Evolutionary conservation across 1,284 basidiomycete species (phyloP), one percentile per base, ranked within the genome.

Genomic region (Prillingera fragicola): DNA sequence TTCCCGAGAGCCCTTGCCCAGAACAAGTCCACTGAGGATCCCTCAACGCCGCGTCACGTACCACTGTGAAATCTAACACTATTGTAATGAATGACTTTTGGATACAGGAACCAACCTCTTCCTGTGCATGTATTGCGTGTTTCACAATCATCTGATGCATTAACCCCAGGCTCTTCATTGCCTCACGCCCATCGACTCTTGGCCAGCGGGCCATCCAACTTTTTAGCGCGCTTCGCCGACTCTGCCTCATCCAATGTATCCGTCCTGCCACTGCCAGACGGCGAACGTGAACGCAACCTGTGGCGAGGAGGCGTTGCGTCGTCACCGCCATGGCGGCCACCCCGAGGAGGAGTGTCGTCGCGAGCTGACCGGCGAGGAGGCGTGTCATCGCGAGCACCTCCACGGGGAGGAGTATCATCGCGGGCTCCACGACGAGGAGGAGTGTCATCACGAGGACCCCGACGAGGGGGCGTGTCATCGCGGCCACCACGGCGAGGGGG

Each of bases 131-230:
- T n/a, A n/a, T n/a, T n/a, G n/a, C n/a, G n/a, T n/a, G n/a, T n/a
- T n/a, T n/a, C n/a, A n/a, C n/a, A n/a, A n/a, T n/a, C 26, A 28
- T 28, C 26, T 28, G 26, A 8, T 28, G 26, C n/a, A 28, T 28
- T 28, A 8, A 28, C 8, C 26, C 9, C 26, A 28, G 9, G n/a
- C 8, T n/a, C 8, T 28, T 8, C 26, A 28, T 28, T 9, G 26
- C n/a, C 28, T 23, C 31, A 54, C n/a, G 52, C 52, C 52, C 52
- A 54, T 32, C 29, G 37, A 38, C 47, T 50, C 31, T 36, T 31
- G 14, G 48, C 38, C 27, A 54, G 42, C 14, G 48, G 45, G 5
- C 48, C 52, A 10, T 44, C 48, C 9, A 45, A 25, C 46, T 53
- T 53, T 23, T 43, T 45, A n/a, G n/a, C 17, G 23, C 41, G 10